phyloP scores from a whole-genome alignment of 306 rosid species.

The Vicia faba region DNA sequence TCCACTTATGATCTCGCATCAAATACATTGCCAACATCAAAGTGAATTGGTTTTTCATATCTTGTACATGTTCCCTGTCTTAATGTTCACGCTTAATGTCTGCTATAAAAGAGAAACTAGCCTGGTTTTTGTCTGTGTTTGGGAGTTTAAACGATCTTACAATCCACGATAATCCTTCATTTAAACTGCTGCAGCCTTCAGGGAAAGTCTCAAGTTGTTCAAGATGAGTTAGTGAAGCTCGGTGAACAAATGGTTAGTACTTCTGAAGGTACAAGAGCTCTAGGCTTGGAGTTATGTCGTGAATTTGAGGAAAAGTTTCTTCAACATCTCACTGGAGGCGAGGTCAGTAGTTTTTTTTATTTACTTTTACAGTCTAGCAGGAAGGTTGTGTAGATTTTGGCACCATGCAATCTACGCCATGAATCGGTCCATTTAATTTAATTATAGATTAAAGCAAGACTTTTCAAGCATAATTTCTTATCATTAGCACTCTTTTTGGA shows the following conservation, averaged over 20 bases:
- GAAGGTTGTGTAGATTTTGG: constrained; percentile 27
- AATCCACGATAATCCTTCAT: constrained; percentile 20
- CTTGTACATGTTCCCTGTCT: constrained; percentile 20
- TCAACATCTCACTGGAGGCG: constrained; percentile 90
- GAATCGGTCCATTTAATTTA: constrained; percentile 30
- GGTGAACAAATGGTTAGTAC: constrained; percentile 91
- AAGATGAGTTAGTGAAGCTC: constrained; percentile 85
- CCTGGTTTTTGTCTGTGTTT: constrained; percentile 9
- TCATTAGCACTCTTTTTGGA: constrained; percentile 5
- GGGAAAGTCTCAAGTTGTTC: constrained; percentile 94
- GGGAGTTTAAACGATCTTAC: constrained; percentile 22
- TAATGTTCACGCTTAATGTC: constrained; percentile 18
- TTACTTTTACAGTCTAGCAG: constrained; percentile 13
- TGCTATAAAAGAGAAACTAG: constrained; percentile 11
- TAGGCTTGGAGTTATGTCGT: constrained; percentile 97
- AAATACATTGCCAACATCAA: constrained; percentile 29
- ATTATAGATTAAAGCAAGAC: constrained; percentile 18
- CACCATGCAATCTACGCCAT: background rate
- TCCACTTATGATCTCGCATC: constrained; percentile 21
- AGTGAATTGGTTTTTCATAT: constrained; percentile 17
- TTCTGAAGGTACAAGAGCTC: constrained; percentile 94
- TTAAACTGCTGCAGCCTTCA: constrained; percentile 54
- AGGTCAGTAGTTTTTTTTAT: constrained; percentile 62
- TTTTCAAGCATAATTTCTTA: constrained; percentile 32
- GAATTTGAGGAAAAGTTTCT: constrained; percentile 99